These are phyloP conservation scores for Berberis thunbergii DNA, from an alignment of 164 flowering plant species.

Conservation along the genomic window DNA sequence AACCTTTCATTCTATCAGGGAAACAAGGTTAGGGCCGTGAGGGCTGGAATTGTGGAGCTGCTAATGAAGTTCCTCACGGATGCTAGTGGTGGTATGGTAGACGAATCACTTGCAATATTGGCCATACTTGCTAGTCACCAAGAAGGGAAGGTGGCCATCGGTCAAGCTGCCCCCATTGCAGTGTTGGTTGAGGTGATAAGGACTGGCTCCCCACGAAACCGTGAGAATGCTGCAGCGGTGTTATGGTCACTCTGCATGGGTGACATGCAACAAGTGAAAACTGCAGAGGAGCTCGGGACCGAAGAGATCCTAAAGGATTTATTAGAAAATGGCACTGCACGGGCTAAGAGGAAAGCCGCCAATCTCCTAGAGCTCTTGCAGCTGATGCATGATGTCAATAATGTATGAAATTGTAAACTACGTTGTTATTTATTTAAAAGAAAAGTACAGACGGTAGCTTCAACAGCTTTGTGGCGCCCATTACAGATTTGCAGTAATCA, in stretches of 20 bases:
- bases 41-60: constrained; percentile 74
- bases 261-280: constrained; percentile 26
- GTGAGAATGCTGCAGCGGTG: constrained; percentile 84
- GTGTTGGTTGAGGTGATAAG: constrained; percentile 67
- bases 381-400: constrained; percentile 5
- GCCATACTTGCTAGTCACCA: constrained; percentile 76
- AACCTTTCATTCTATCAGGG: constrained; percentile 84
- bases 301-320: constrained; percentile 61
- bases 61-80: constrained; percentile 63
- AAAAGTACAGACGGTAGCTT: too few species aligned
- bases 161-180: constrained; percentile 57
- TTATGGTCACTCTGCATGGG: constrained; percentile 60
- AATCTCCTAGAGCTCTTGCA: constrained; percentile 39
- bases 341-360: constrained; percentile 78
- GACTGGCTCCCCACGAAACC: constrained; percentile 73
- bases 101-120: constrained; percentile 84
- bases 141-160: constrained; percentile 71
- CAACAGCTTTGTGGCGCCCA: too few species aligned
- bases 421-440: not conserved
- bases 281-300: constrained; percentile 39
- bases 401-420: not conserved
- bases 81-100: constrained; percentile 88
- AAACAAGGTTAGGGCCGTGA: constrained; percentile 85
- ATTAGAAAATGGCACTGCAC: constrained; percentile 66
- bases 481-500: too few species aligned